These are phyloP conservation scores for Epichloe hybrida DNA, from an alignment of 2,329 filamentous ascomycete genomes.

Conservation along the genomic window DNA sequence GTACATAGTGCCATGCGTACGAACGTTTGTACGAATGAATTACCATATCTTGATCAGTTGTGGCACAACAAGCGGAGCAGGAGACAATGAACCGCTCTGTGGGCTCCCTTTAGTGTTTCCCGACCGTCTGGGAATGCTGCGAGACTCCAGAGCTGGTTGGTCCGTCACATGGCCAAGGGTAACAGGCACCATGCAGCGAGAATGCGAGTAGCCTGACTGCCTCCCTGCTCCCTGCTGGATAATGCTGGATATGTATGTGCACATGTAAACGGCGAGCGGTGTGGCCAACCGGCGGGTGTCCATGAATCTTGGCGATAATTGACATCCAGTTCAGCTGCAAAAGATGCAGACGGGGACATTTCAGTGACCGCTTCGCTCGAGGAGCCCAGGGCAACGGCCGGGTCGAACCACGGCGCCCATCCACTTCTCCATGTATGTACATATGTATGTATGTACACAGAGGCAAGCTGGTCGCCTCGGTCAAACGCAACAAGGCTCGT, in stretches of 20 bases:
- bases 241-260: too few relatives aligned
- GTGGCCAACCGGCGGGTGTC: neutral
- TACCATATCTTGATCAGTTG: slow-evolving; percentile 6
- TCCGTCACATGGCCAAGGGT: neutral
- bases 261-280: neutral
- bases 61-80: slow-evolving; percentile 9
- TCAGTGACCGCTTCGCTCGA: too few relatives aligned
- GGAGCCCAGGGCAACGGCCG: too few relatives aligned
- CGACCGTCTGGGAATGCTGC: slow-evolving; percentile 20
- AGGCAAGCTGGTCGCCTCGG: neutral
- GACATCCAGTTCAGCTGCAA: neutral
- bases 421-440: too few relatives aligned
- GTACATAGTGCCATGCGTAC: too few relatives aligned
- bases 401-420: too few relatives aligned
- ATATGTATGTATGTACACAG: too few relatives aligned
- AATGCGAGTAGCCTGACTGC: neutral
- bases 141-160: slow-evolving; percentile 12
- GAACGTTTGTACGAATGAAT: neutral
- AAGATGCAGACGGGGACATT: neutral
- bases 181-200: neutral
- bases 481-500: slow-evolving; percentile 19
- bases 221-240: neutral
- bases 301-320: neutral
- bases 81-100: slow-evolving; percentile 16
- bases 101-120: slow-evolving; percentile 16